These are phyloP conservation scores for Mycothermus thermophilus DNA, from an alignment of 495 filamentous ascomycete species.

Conservation along the genomic window DNA sequence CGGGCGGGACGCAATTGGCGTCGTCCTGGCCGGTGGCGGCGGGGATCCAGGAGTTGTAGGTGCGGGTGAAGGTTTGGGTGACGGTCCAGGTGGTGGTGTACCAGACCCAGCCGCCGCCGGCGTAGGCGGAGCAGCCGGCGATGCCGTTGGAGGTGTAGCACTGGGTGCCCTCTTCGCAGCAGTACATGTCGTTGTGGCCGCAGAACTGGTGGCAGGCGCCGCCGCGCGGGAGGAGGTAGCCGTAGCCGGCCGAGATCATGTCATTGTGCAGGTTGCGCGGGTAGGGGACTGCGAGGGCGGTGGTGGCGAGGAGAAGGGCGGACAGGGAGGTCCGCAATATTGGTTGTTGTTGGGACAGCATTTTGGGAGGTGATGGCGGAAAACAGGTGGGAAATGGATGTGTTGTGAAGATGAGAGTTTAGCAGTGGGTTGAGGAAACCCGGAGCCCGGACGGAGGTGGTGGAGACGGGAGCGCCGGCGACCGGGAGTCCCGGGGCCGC, in stretches of 20 bases:
- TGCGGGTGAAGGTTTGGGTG: constrained; percentile 48
- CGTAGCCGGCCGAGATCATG: constrained; percentile 23
- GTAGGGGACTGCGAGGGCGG: constrained; percentile 28
- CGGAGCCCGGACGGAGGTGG: not conserved
- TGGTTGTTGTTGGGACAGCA: too few relatives aligned
- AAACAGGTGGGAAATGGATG: not conserved
- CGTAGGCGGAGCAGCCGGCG: constrained; percentile 21
- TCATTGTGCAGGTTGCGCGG: constrained; percentile 22
- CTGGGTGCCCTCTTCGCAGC: constrained; percentile 44
- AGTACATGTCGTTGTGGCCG: constrained; percentile 51
- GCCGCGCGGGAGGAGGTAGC: constrained; percentile 28
- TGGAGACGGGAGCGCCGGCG: not conserved
- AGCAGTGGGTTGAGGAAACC: constrained; percentile 3
- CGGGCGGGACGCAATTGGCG: constrained; percentile 39
- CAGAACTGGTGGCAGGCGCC: constrained; percentile 54
- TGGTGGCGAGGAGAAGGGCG: constrained; percentile 9
- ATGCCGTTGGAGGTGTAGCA: constrained; percentile 50
- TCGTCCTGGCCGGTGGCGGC: constrained; percentile 29
- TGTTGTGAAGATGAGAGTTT: not conserved
- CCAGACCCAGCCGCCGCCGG: constrained; percentile 33
- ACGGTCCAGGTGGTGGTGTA: constrained; percentile 70
- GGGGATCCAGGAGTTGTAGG: constrained; percentile 38
- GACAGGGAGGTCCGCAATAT: too few relatives aligned
- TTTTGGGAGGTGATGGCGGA: too few relatives aligned
- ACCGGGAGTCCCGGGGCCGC: not conserved